These are phyloP conservation scores for Peronosclerospora sorghi DNA, from an alignment of 352 stramenopile genomes.

Conservation along the genomic window DNA sequence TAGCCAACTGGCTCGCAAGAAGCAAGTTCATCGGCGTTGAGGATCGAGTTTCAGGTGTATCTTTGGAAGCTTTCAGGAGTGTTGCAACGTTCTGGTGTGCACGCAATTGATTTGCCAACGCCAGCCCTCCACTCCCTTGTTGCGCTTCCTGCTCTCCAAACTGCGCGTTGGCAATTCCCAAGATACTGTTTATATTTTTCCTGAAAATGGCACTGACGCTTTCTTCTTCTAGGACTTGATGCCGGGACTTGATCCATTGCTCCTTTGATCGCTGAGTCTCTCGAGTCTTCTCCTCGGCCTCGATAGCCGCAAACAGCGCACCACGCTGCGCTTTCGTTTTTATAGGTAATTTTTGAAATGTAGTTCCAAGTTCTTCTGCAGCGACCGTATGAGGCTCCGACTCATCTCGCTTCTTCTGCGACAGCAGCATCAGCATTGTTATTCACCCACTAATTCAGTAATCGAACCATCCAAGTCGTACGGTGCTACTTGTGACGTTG, in stretches of 20 bases:
- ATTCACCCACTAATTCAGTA: background rate
- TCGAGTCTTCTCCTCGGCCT: constrained; percentile 37
- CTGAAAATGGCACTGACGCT: constrained; percentile 40
- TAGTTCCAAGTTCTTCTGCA: background rate
- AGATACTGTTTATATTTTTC: constrained; percentile 24
- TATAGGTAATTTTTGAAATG: background rate
- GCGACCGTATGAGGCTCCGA: constrained; percentile 1
- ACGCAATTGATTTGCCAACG: constrained; percentile 19
- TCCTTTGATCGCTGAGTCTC: constrained; percentile 49
- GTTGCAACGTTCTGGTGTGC: constrained; percentile 21
- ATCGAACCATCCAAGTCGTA: constrained; percentile 1
- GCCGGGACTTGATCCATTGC: constrained; percentile 43
- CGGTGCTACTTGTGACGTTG: constrained; percentile 1
- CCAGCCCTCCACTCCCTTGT: constrained; percentile 14
- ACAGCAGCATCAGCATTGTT: background rate
- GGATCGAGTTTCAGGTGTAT: background rate
- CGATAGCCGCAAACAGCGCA: constrained; percentile 37
- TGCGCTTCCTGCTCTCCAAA: constrained; percentile 6
- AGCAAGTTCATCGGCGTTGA: constrained; percentile 7
- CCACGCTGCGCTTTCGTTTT: constrained; percentile 13
- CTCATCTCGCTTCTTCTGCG: constrained; percentile 5
- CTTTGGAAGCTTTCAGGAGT: constrained; percentile 15
- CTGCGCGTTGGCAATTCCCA: constrained; percentile 13
- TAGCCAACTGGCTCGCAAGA: constrained; percentile 14
- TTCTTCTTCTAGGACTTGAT: constrained; percentile 52